Evolutionary conservation across 768 basidiomycete species (phyloP), one percentile per base, ranked within the genome.

Genomic region (Lentinula guzmanii): DNA sequence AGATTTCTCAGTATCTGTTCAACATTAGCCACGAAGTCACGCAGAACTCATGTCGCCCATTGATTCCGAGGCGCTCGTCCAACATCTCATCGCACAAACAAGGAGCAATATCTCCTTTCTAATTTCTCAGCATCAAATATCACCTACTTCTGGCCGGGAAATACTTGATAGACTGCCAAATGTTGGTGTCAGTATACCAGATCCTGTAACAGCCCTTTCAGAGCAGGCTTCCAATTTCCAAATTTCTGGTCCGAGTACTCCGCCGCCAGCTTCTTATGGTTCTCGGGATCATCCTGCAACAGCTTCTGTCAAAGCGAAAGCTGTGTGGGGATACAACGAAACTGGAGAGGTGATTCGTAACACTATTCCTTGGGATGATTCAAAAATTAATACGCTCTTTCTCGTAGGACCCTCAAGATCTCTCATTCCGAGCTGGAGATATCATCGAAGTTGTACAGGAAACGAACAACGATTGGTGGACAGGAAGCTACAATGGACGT

Each of bases 391-490:
- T 43, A 42, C 8, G 41, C 33, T 43, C 9, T 6, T 52, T 5
- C 58, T 3, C 1, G 10, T 68, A 93, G 89, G 89, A 92, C 66
- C 76, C 81, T 11, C 84, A 87, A n/a, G 93, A 96, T 69, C 78
- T 96, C 7, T 82, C 86, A 1, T 94, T 96, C 79, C 70, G 75
- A 31, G 71, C 81, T 0, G 93, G 91, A 3, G 93, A 95, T 67
- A 76, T 85, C 50, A 82, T 96, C 62, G 89, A 91, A 61, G 80
- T 96, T 61, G 70, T 90, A 45, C 83, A 87, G 61, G 90, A 94
- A 69, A 89, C 85, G 50, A 93, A 94, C 61, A 77, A 77, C 3
- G 93, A 95, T 70, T 95, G 93, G 93, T 96, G 91, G 92, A 83
- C 81, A 7, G 93, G 93, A 31, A 78, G 72, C 62, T 67, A 80